Conservation (phyloP, 495 filamentous ascomycete species). For the Physcia stellaris region DNA sequence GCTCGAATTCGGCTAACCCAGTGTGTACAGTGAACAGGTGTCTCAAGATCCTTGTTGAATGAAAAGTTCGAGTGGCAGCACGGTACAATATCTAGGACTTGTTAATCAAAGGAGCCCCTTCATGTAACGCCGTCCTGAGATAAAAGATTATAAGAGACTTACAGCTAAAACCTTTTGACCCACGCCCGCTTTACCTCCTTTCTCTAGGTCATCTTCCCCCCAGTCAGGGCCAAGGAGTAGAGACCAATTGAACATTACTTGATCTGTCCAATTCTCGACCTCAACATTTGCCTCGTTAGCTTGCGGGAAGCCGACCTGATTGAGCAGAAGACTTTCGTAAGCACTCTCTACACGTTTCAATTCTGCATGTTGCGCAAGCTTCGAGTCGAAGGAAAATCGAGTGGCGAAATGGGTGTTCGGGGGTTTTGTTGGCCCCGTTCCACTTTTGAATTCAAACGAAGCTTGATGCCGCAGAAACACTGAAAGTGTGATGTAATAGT, state of each 20-base stretch:
- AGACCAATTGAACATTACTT: slow-evolving; percentile 74
- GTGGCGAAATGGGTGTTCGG: slow-evolving; percentile 17
- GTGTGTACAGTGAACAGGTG: slow-evolving; percentile 82
- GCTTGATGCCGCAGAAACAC: slow-evolving; percentile 30
- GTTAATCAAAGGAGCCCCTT: not conserved
- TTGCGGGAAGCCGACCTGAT: slow-evolving; percentile 67
- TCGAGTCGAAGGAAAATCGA: slow-evolving; percentile 20
- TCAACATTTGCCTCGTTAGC: slow-evolving; percentile 60
- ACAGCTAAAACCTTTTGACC: slow-evolving; percentile 60
- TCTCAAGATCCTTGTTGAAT: slow-evolving; percentile 75
- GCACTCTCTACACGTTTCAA: slow-evolving; percentile 58
- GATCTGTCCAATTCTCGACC: slow-evolving; percentile 68
- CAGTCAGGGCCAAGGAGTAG: slow-evolving; percentile 60
- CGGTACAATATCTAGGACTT: slow-evolving; percentile 18
- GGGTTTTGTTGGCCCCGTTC: not conserved
- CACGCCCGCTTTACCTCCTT: slow-evolving; percentile 59
- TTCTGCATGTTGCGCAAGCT: slow-evolving; percentile 54
- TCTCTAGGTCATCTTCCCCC: slow-evolving; percentile 61
- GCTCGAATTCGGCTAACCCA: slow-evolving; percentile 70
- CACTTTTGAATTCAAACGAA: slow-evolving; percentile 12
- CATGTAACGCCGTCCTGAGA: slow-evolving; percentile 1
- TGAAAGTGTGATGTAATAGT: slow-evolving; percentile 67
- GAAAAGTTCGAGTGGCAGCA: slow-evolving; percentile 82
- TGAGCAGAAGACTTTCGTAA: slow-evolving; percentile 59
- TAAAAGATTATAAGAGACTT: slow-evolving; percentile 25